Base-by-base conservation (phyloP, 192 early-diverging fungal genomes). In the Spinellus fusiger region DNA sequence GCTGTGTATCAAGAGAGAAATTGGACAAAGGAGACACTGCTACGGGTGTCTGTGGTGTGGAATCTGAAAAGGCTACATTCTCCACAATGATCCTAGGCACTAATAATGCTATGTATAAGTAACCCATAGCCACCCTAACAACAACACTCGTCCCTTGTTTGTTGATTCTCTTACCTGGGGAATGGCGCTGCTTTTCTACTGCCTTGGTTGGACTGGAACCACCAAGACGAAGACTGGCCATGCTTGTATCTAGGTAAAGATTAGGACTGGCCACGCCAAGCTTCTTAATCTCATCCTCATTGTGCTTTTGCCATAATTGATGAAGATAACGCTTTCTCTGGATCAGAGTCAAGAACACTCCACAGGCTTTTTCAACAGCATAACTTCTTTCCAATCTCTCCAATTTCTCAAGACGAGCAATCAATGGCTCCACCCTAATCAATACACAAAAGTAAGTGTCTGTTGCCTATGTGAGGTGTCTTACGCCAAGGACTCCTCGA, bases 261-360 rank as follows among this genome's bases (percentile, higher is more conserved):
- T 20, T 55, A 5, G 54, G 20, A 34, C 44, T 58, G 20, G 23
- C 34, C 12, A 60, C 37, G 13, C 54, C 49, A 10, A 61, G 33
- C 31, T 61, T 60, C 8, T 49, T 54, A 15, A 65, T 59, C 48
- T 71, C 69, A 15, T 71, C 52, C 56, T 71, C 63, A n/a, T 71
- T 64, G 15, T 53, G 35, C 23, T 71, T 71, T 9, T 56, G 57
- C 69, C 69, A 71, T 33, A 71, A 23, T 8, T 61, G 52, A 16
- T 53, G 62, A 0, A 71, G 27, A 52, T 65, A 71, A 2, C 63
- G 62, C 22, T 64, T 65, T 26, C 62, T 35, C 34, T 71, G 51
- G 1, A 65, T 49, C 10, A 65, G 31, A 9, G 69, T 60, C 52
- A 71, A 32, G 32, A 71, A 71, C 13, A 65, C 58, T 0, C 69